Evolutionary conservation across 2,329 filamentous ascomycete genomes (phyloP).

Genomic region (Knufia fluminis): DNA sequence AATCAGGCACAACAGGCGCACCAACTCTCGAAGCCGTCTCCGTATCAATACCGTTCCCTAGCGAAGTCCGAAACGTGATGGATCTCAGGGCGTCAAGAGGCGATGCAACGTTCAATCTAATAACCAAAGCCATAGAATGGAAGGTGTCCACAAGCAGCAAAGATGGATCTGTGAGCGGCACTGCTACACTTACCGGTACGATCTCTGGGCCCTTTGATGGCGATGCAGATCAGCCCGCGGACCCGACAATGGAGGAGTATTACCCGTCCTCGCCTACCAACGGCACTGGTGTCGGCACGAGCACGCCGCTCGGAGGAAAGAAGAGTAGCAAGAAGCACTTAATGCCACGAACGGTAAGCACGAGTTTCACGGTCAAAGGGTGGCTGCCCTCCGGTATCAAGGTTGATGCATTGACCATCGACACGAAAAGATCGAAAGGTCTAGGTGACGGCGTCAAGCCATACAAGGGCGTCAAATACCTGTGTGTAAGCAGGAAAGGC

Average conservation of each 20-base stretch:
- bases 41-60: conserved; percentile 69
- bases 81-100: conserved; percentile 74
- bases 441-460: conserved; percentile 82
- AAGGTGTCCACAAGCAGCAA: conserved; percentile 56
- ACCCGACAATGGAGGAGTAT: conserved; percentile 38
- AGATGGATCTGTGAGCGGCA: conserved; percentile 60
- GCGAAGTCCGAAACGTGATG: conserved; percentile 68
- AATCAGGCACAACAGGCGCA: conserved; percentile 46
- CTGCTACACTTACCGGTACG: conserved; percentile 68
- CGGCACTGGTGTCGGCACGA: conserved; percentile 12
- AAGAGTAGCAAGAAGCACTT: conserved; percentile 54
- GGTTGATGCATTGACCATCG: conserved; percentile 53
- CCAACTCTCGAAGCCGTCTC: conserved; percentile 66
- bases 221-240: conserved; percentile 22
- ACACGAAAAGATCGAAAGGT: conserved; percentile 72
- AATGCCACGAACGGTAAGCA: conserved; percentile 69
- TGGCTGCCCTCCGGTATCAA: conserved; percentile 57
- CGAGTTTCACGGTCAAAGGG: conserved; percentile 55
- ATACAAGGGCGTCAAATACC: conserved; percentile 96
- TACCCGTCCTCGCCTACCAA: conserved; percentile 33
- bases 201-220: conserved; percentile 45
- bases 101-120: conserved; percentile 71
- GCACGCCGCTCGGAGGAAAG: conserved; percentile 19
- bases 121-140: conserved; percentile 70
- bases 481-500: conserved; percentile 59